Evolutionary conservation across 1,284 basidiomycete species (phyloP), one percentile per base, ranked within the genome.

Genomic region (Neotropicomus parvogracilis): DNA sequence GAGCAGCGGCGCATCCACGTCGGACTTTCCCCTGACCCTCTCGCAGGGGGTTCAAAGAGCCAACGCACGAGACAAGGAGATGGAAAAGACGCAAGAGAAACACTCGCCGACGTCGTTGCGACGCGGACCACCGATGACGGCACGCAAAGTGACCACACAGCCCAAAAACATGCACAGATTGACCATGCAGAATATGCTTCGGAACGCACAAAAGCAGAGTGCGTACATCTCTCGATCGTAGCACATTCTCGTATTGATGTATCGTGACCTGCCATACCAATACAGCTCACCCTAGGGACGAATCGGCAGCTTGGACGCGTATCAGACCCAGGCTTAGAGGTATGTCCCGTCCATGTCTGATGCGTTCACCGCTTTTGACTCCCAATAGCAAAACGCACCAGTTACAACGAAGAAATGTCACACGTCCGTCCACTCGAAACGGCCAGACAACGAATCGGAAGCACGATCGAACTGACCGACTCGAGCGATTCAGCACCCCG

Each of bases 101-200:
- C 27, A 31, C 6, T 16, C 11, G 37, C n/a, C 10, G 14, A 12
- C 34, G 14, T 24, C 39, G 3, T 14, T 26, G 3, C 46, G 36
- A 32, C 42, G 36, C 2, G 31, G 10, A 20, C 35, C 27, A 21
- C 34, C 12, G 8, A 10, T 2, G 24, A 54, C 58, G 14, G 62
- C 62, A 6, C 65, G 62, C 45, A 64, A 64, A 29, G 8, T 8
- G 24, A 24, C 24, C 46, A 28, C 0, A 52, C 60, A 19, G 24
- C 26, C 2, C 48, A 33, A 8, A 24, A 24, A 24, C 24, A 31
- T 49, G 14, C 46, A 10, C 21, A 53, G 31, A 12, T 58, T 55
- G 31, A 45, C 48, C 5, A 59, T 35, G 14, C 36, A 27, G 10
- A 49, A 20, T 21, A 27, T 64, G 19, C 24, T 67, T 2, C 46